Base-by-base conservation (phyloP, 208 protist genomes). In the Porcisia deanei region DNA sequence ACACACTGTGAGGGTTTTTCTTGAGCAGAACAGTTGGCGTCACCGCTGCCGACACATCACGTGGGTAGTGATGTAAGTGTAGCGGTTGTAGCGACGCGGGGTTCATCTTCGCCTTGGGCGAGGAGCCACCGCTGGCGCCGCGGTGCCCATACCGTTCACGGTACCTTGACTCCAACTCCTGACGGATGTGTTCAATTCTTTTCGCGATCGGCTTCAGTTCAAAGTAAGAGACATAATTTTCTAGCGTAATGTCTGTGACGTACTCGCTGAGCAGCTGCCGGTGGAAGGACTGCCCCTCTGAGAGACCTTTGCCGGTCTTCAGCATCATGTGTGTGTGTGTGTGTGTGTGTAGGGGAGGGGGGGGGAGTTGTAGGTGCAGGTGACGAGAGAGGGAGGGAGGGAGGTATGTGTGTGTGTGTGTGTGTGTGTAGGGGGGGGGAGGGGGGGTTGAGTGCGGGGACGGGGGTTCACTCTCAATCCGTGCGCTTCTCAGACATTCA, bases 261-360 rank as follows among this genome's bases (percentile, higher is more conserved):
- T 96, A 96, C 84, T 95, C 90, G 37, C 88, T 93, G 64, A 96
- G 84, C 25, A 96, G 86, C 64, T 84, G 88, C 54, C 92, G 90
- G 73, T 92, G 88, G 72, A 94, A 94, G 61, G 89, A 79, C 77
- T 94, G 90, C 7, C 89, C 91, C 72, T 96, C 86, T 25, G 88
- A 91, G 65, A 66, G 76, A 20, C 79, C 80, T 74, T 94, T 94
- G 18, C 88, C 88, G 6, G 91, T 96, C 8, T 82, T 78, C 64
- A 96, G 88, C 85, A 90, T 89, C 9, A 71, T 1, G 25, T 1
- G 14, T 49, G 57, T 52, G 53, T 52, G 47, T 2, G 39, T n/a
- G 69, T 47, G 69, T 53, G 68, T 60, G 14, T 34, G 37, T 55
- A 41, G 8, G 63, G 7, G 10, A 14, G 30, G 20, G 30, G 45